Evolutionary conservation across 345 rosid genomes (phyloP), one percentile per base, ranked within the genome.

Genomic region (Tarenaya hassleriana): DNA sequence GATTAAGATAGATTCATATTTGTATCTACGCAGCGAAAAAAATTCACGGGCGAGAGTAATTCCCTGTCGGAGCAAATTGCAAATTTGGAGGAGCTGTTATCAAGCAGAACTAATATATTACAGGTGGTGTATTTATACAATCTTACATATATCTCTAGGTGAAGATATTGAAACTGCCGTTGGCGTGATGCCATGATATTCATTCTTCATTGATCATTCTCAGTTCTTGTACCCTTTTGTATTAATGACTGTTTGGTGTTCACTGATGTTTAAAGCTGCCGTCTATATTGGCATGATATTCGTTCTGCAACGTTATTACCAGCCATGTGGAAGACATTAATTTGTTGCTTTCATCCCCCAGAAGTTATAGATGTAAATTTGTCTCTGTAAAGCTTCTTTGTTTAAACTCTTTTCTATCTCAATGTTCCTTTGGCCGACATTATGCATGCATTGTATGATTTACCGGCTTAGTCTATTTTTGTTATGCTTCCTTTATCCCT

Each of bases 71-170:
- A 80, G 56, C 82, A 84, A 73, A 82, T 91, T 61, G 60, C 79
- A 49, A 82, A 70, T 75, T 55, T 91, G 42, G 81, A 88, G 53
- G 82, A 75, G 41, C 74, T 91, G 34, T 61, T 91, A 42, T 80
- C 98, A n/a, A 77, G 73, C 73, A 77, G 75, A 63, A 65, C 77
- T 55, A 82, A 84, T 47, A 70, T 91, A 65, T 72, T 91, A 43
- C 78, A 82, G 94, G 98, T 90, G 75, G 65, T 24, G 27, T 20
- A 17, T 42, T 46, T 11, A 34, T 37, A 8, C 43, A 34, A 19
- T 43, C 43, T 5, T 17, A 18, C 13, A 32, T 34, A 10, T 42
- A 19, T 31, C 34, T 35, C 10, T 56, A 15, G 34, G 33, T 21
- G 33, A 11, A 39, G 14, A 39, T 39, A 39, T 39, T 13, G 5